Percentiles rank a stretch among this genome's conserved stretches.
Conservation (phyloP, 1,139 yeast species). For the Pneumocystis murina region DNA sequence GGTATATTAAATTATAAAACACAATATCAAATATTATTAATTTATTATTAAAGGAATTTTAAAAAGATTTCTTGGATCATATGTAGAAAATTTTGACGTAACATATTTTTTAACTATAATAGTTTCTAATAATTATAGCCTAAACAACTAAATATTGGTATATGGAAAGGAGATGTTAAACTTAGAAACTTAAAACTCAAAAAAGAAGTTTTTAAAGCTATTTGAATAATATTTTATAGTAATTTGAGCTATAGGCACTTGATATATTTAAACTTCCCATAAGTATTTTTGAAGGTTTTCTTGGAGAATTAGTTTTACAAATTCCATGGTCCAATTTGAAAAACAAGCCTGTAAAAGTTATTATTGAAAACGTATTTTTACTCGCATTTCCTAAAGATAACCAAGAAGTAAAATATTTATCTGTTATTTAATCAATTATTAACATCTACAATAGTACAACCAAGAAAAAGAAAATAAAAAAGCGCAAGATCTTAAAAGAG, state of each 20-base stretch:
- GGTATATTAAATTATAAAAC: not conserved
- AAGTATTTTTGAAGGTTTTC: slow-evolving; percentile 78
- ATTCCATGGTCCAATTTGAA: slow-evolving; percentile 96
- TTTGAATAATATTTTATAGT: not conserved
- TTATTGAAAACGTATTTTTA: slow-evolving; percentile 76
- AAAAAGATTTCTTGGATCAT: slow-evolving; percentile 40
- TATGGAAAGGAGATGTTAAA: slow-evolving; percentile 96
- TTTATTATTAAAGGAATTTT: slow-evolving; percentile 31
- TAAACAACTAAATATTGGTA: slow-evolving; percentile 82
- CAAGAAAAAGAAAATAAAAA: slow-evolving; percentile 52
- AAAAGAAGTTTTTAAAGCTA: slow-evolving; percentile 32
- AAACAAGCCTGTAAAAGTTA: slow-evolving; percentile 78
- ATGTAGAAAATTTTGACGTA: slow-evolving; percentile 84
- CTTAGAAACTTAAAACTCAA: slow-evolving; percentile 60
- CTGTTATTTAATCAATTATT: slow-evolving; percentile 19
- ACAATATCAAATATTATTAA: not conserved
- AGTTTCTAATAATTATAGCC: slow-evolving; percentile 21
- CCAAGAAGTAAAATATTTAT: slow-evolving; percentile 18
- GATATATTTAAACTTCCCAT: slow-evolving; percentile 76
- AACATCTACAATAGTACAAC: slow-evolving; percentile 29
- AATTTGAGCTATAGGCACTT: slow-evolving; percentile 33
- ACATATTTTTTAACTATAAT: slow-evolving; percentile 5
- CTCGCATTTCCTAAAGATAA: slow-evolving; percentile 58
- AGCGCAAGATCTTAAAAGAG: slow-evolving; percentile 49
- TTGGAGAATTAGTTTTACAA: slow-evolving; percentile 77